phyloP scores from a whole-genome alignment of 805 yeast species.

The Maudiozyma turicensis region DNA sequence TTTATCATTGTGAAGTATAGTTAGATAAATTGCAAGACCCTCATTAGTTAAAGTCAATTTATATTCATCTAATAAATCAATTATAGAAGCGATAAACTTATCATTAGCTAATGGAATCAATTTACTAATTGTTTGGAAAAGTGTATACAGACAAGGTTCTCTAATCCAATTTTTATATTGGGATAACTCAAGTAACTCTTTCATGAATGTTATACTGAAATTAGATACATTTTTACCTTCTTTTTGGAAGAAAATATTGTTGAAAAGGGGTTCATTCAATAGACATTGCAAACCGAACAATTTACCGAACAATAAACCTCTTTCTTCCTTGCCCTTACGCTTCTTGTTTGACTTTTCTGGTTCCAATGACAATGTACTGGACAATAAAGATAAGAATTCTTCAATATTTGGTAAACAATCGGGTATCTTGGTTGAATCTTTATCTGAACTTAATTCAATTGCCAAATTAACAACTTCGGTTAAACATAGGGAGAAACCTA shows the following conservation, averaged over 20 bases:
- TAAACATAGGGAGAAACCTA: slow-evolving; percentile 83
- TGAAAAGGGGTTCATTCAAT: slow-evolving; percentile 41
- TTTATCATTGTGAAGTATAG: slow-evolving; percentile 10
- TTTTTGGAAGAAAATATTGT: slow-evolving; percentile 19
- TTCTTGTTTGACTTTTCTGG: slow-evolving; percentile 34
- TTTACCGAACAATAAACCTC: slow-evolving; percentile 72
- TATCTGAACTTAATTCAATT: slow-evolving; percentile 14
- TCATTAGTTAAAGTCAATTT: slow-evolving; percentile 63
- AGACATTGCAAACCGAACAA: slow-evolving; percentile 77
- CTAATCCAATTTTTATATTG: slow-evolving; percentile 71
- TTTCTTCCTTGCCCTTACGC: slow-evolving; percentile 70
- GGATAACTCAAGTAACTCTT: slow-evolving; percentile 47
- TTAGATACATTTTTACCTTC: slow-evolving; percentile 11
- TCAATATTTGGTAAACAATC: slow-evolving; percentile 13
- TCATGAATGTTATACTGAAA: slow-evolving; percentile 35
- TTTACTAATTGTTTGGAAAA: slow-evolving; percentile 43
- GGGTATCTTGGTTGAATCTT: slow-evolving; percentile 5
- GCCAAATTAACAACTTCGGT: slow-evolving; percentile 49
- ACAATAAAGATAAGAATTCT: slow-evolving; percentile 16
- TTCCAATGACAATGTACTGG: slow-evolving; percentile 29
- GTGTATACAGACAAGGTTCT: slow-evolving; percentile 67
- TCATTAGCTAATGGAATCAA: slow-evolving; percentile 15
- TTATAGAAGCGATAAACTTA: slow-evolving; percentile 20
- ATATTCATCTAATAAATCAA: slow-evolving; percentile 39
- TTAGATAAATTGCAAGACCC: slow-evolving; percentile 63